phyloP scores from a whole-genome alignment of 148 eudicot genomes.

The Mesembryanthemum crystallinum region DNA sequence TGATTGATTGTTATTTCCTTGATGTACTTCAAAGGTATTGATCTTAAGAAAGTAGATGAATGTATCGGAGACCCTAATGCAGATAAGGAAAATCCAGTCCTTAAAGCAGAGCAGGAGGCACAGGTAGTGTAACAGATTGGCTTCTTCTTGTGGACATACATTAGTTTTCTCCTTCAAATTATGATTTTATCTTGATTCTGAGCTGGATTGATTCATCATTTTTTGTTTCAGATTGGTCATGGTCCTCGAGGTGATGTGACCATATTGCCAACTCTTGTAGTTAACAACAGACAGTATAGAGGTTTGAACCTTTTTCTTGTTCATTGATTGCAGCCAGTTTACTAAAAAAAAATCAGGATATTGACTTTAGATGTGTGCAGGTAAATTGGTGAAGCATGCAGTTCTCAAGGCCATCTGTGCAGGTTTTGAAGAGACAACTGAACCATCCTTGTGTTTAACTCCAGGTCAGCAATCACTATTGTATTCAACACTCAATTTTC shows the following conservation, averaged over 20 bases:
- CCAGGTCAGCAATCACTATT: constrained; percentile 42
- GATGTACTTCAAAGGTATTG: constrained; percentile 48
- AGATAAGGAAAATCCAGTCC: constrained; percentile 65
- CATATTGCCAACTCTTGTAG: constrained; percentile 88
- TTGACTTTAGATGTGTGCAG: constrained; percentile 34
- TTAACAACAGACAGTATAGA: constrained; percentile 87
- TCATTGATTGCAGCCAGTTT: not conserved
- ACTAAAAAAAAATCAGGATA: not conserved
- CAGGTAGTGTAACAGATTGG: constrained; percentile 41
- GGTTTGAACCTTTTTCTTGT: constrained; percentile 36
- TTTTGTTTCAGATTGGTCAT: constrained; percentile 67
- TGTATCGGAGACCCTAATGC: constrained; percentile 68
- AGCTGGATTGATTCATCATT: not conserved
- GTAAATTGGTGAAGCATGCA: constrained; percentile 80
- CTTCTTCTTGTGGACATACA: not conserved
- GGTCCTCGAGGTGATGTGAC: constrained; percentile 95
- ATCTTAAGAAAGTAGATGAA: constrained; percentile 53
- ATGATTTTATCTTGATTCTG: constrained; percentile 14
- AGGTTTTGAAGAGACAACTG: constrained; percentile 90
- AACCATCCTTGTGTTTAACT: constrained; percentile 77
- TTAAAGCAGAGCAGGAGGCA: constrained; percentile 69
- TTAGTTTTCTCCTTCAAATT: not conserved
- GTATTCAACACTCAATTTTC: not conserved
- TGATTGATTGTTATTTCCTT: constrained; percentile 12
- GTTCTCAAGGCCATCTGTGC: constrained; percentile 95